Evolutionary conservation across 1,284 basidiomycete genomes (phyloP), one percentile per base, ranked within the genome.

Genomic region (Heterobasidion parviporum): DNA sequence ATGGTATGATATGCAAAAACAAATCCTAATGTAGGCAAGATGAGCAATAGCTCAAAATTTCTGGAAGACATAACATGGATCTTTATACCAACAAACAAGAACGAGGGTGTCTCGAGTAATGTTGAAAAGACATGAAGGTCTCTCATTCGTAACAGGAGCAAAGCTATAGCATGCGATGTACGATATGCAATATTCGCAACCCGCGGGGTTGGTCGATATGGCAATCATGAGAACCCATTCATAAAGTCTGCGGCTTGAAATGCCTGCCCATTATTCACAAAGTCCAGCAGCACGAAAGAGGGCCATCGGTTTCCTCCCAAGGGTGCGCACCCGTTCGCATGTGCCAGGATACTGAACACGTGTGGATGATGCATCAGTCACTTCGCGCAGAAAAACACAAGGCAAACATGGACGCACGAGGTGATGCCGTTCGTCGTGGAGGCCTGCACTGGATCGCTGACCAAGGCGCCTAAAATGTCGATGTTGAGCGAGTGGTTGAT

Each of bases 401-500:
- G 18, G 5, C 14, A 16, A 8, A 38, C n/a, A 10, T 48, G 3
- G 18, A 72, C 76, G 59, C 55, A 78, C 76, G 74, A 76, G 20
- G 64, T 49, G 14, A 76, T 65, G 35, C 73, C 61, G 58, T 80
- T 80, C 3, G 77, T 79, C 5, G 65, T 75, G 0, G 62, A 43
- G 1, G 76, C 76, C 48, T 73, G 67, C 0, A 56, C 36, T 1
- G 67, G 72, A 62, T 79, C 75, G 54, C 67, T 69, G 55, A 77
- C 63, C 38, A 77, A 67, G 50, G 62, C 63, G 52, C 57, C 67
- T 56, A 73, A 55, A 20, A 74, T 38, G 55, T 71, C 59, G 51
- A 67, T 71, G 67, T 82, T 78, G 16, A 82, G 66, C 20, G 74
- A 78, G 62, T 83, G 81, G 66, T 82, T 83, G 64, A 82, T 78